Conservation (phyloP, 2,329 filamentous ascomycete genomes). For the Paecilomyces sp. region DNA sequence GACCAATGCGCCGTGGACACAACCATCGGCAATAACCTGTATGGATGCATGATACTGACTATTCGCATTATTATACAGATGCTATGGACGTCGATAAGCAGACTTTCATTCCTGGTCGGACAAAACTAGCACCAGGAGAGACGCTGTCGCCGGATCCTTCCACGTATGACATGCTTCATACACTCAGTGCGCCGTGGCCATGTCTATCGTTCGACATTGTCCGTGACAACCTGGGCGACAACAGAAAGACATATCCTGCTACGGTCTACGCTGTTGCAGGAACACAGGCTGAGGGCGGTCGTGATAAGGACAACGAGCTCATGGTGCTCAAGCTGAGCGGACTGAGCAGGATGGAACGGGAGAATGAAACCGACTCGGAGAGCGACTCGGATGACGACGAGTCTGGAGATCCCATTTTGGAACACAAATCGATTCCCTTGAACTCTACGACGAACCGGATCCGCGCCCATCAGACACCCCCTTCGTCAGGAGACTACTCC, state of each 20-base stretch:
- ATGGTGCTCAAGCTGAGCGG: slow-evolving; percentile 96
- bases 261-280: slow-evolving; percentile 93
- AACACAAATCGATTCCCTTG: slow-evolving; percentile 82
- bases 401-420: slow-evolving; percentile 79
- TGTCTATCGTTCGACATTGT: slow-evolving; percentile 95
- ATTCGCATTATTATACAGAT: slow-evolving; percentile 37
- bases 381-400: slow-evolving; percentile 70
- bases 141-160: slow-evolving; percentile 83
- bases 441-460: slow-evolving; percentile 89
- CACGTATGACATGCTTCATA: slow-evolving; percentile 98
- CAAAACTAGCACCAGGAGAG: slow-evolving; percentile 84
- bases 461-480: slow-evolving; percentile 72
- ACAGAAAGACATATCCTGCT: slow-evolving; percentile 86
- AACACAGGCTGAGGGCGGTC: slow-evolving; percentile 74
- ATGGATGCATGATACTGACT: background rate
- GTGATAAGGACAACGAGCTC: slow-evolving; percentile 80
- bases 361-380: slow-evolving; percentile 61
- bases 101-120: slow-evolving; percentile 92
- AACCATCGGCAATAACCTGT: slow-evolving; percentile 3
- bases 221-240: slow-evolving; percentile 75
- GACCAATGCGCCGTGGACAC: slow-evolving; percentile 11
- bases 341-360: slow-evolving; percentile 75
- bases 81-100: slow-evolving; percentile 91
- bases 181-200: slow-evolving; percentile 88
- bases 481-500: slow-evolving; percentile 55